Base-by-base conservation (phyloP, 495 filamentous ascomycete species). In the Schizothecium vesticola region DNA sequence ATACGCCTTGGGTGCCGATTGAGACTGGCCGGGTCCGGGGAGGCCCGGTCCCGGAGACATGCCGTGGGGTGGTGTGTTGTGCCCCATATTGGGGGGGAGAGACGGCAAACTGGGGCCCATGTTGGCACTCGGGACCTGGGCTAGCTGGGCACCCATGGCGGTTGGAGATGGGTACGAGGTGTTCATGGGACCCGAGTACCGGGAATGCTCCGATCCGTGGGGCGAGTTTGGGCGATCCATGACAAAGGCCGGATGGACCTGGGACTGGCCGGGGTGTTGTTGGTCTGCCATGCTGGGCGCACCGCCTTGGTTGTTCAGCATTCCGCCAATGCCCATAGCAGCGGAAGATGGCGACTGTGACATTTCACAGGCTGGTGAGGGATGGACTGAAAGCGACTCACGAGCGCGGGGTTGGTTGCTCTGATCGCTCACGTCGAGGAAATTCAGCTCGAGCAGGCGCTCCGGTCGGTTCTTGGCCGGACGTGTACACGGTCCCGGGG, bases 181-280 rank as follows among this genome's bases (percentile, higher is more conserved):
- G 68, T 73, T 74, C 72, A 78, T 72, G 12, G 69, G 74, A 7
- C 65, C 76, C 10, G 77, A 75, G 36, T 74, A 78, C 58, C 73
- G 70, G 13, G 76, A 79, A 61, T 79, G 74, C 69, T 94, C 90
- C 3, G 88, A 90, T 25, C 86, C 83, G 76, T 92, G 91, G 24
- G 91, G 85, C 29, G 90, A 90, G 64, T 81, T 83, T 59, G 86
- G 86, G 56, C 90, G 88, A 59, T 95, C 91, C 70, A 90, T 84
- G 63, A 86, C 33, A 19, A 72, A 55, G 24, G 75, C 71, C 19
- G 73, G 26, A 65, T 77, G 72, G 43, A 61, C 56, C 23, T 71
- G 71, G 29, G 65, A 12, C 29, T 68, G 71, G n/a, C 67, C 64
- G n/a, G 43, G 62, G 56, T 73, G 75, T 63, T 74, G 73, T 7